Evolutionary conservation across 352 stramenopile genomes (phyloP).

Genomic region (Thalassiosira livingstoniorum): DNA sequence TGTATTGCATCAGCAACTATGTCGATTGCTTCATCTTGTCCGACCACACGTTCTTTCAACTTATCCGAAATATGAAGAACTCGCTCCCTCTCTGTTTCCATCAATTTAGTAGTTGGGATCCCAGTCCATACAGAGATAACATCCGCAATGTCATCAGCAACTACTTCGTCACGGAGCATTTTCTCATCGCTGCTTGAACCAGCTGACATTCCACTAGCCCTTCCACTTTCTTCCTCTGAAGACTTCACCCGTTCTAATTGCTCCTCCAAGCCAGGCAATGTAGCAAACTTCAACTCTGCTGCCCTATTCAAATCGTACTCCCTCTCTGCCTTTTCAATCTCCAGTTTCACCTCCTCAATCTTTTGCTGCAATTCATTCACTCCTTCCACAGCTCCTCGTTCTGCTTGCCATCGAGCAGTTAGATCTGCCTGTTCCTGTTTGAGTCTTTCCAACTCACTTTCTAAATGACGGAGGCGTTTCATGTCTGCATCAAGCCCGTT

Average conservation of each 20-base stretch:
- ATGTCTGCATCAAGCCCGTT: slow-evolving; percentile 46
- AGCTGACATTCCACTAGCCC: slow-evolving; percentile 22
- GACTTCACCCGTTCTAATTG: slow-evolving; percentile 54
- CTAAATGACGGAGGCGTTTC: slow-evolving; percentile 79
- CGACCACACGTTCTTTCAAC: slow-evolving; percentile 90
- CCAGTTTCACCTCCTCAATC: slow-evolving; percentile 91
- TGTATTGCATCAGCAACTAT: slow-evolving; percentile 82
- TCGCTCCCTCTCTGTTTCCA: slow-evolving; percentile 94
- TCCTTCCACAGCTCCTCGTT: slow-evolving; percentile 88
- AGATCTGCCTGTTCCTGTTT: slow-evolving; percentile 87
- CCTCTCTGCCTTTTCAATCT: slow-evolving; percentile 94
- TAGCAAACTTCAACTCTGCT: slow-evolving; percentile 96
- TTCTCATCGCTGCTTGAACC: too few relatives aligned
- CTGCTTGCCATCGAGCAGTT: slow-evolving; percentile 89
- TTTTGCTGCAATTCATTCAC: slow-evolving; percentile 91
- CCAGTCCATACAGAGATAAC: slow-evolving; percentile 90
- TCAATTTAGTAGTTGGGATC: slow-evolving; percentile 93
- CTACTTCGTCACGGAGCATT: slow-evolving; percentile 89
- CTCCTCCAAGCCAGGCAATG: slow-evolving; percentile 92
- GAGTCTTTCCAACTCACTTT: slow-evolving; percentile 74
- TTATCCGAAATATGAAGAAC: slow-evolving; percentile 94
- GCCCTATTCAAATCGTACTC: slow-evolving; percentile 95
- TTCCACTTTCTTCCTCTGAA: slow-evolving; percentile 41
- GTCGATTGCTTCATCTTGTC: slow-evolving; percentile 80
- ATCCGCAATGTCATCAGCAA: slow-evolving; percentile 93